A percentile compares a stretch with the other conserved stretches of the same genome.
These are phyloP conservation scores for Microascus cirrosus DNA, from an alignment of 2,329 filamentous ascomycete genomes.

Conservation along the genomic window DNA sequence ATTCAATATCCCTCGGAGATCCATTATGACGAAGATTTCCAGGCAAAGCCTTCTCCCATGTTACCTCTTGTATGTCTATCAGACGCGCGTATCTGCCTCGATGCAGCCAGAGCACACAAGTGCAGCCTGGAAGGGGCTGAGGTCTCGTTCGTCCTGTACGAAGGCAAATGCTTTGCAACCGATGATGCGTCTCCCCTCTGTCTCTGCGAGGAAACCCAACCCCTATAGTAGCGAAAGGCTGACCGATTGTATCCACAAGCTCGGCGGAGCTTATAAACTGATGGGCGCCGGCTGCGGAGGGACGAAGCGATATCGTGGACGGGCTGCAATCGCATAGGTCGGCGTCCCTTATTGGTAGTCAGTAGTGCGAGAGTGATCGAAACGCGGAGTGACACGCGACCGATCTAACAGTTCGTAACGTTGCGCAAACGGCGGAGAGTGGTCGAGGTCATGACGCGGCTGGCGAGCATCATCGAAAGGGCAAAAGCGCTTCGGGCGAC, in stretches of 20 bases:
- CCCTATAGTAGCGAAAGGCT: background rate
- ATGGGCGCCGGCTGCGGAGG: background rate
- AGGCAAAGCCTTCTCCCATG: background rate
- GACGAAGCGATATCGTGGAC: background rate
- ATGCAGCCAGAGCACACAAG: background rate
- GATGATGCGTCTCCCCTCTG: background rate
- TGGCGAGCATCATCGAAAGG: conserved; percentile 2
- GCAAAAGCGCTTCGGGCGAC: background rate
- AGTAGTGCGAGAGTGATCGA: background rate
- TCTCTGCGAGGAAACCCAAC: background rate
- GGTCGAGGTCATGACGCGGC: conserved; percentile 5
- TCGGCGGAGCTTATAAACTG: background rate
- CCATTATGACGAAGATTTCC: conserved; percentile 23
- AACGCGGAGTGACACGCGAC: background rate
- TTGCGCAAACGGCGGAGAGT: conserved; percentile 3
- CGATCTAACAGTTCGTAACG: conserved; percentile 1
- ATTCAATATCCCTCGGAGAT: conserved; percentile 44
- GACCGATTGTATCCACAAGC: background rate
- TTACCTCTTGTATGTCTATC: background rate
- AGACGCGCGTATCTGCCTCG: background rate
- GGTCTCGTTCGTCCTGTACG: background rate
- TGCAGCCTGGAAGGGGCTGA: background rate
- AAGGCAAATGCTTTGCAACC: background rate
- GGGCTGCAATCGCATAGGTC: background rate
- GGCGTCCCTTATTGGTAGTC: background rate